Evolutionary conservation across 345 rosid species (phyloP).

Genomic region (Brassica nigra): DNA sequence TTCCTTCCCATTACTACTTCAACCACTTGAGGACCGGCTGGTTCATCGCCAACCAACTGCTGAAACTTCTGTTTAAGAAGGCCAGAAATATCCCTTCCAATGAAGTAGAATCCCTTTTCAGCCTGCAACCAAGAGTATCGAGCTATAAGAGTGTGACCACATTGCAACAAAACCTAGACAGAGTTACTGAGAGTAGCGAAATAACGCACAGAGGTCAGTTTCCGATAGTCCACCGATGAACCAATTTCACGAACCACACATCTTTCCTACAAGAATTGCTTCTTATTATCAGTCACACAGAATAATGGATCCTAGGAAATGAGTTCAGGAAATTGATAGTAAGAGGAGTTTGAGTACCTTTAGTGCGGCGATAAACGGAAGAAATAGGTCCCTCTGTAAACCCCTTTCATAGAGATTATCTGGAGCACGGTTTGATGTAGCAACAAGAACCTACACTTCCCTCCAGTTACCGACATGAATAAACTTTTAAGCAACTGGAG

Average conservation of each 20-base stretch:
- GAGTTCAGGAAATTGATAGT: neutral
- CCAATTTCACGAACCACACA: slow-evolving; percentile 91
- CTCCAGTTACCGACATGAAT: slow-evolving; percentile 25
- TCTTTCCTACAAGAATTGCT: slow-evolving; percentile 66
- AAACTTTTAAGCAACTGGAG: slow-evolving; percentile 21
- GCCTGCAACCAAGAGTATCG: slow-evolving; percentile 56
- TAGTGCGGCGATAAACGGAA: slow-evolving; percentile 80
- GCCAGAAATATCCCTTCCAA: slow-evolving; percentile 61
- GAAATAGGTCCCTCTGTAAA: slow-evolving; percentile 90
- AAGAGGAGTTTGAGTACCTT: slow-evolving; percentile 50
- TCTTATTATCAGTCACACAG: slow-evolving; percentile 9
- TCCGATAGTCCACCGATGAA: slow-evolving; percentile 83
- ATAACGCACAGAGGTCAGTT: slow-evolving; percentile 70
- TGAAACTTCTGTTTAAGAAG: slow-evolving; percentile 70
- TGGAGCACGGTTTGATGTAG: slow-evolving; percentile 97
- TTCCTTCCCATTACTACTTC: slow-evolving; percentile 97
- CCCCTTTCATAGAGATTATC: slow-evolving; percentile 93
- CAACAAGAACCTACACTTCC: slow-evolving; percentile 76
- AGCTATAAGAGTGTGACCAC: slow-evolving; percentile 10
- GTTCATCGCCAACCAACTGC: slow-evolving; percentile 58
- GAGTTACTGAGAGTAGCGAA: neutral
- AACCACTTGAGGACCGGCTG: slow-evolving; percentile 60
- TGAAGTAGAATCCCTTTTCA: slow-evolving; percentile 86
- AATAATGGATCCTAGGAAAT: slow-evolving; percentile 5
- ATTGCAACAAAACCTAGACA: neutral